phyloP scores from a whole-genome alignment of 1,139 yeast species.

The Cylindricascospora bacillispora region DNA sequence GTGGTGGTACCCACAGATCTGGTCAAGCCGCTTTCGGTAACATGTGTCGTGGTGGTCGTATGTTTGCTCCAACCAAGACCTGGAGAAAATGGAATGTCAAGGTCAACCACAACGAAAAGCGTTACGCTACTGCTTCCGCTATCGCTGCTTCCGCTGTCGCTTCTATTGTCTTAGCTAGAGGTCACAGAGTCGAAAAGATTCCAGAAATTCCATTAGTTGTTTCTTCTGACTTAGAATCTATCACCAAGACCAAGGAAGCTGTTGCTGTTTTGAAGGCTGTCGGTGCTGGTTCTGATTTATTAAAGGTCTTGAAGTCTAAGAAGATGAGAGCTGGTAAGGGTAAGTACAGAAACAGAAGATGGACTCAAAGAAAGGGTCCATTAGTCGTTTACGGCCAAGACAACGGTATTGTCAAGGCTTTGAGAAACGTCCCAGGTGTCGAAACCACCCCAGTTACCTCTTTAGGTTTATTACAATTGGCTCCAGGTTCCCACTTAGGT shows the following conservation, averaged over 20 bases:
- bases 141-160: conserved; percentile 99
- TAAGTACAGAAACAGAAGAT: conserved; percentile 99
- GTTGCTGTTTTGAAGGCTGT: conserved; percentile 96
- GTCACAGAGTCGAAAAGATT: conserved; percentile 98
- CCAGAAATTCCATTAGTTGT: conserved; percentile 99
- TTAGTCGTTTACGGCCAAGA: conserved; percentile 96
- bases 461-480: conserved; percentile 94
- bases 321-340: conserved; percentile 99
- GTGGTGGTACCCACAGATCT: conserved; percentile 99
- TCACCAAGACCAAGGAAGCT: conserved; percentile 97
- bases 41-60: conserved; percentile 99
- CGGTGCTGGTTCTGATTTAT: conserved; percentile 98
- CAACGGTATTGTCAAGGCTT: conserved; percentile 95
- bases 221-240: conserved; percentile 82
- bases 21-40: conserved; percentile 99
- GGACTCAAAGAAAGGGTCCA: conserved; percentile 99
- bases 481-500: conserved; percentile 99
- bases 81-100: conserved; percentile 99
- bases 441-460: conserved; percentile 90
- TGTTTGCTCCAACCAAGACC: conserved; percentile 99
- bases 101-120: conserved; percentile 99
- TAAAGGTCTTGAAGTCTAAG: conserved; percentile 97
- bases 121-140: conserved; percentile 99
- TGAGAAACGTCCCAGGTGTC: conserved; percentile 99
- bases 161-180: conserved; percentile 98